Percentiles rank a stretch among this genome's conserved stretches.
These are phyloP conservation scores for Starmera caribaea DNA, from an alignment of 805 yeast genomes.

Conservation along the genomic window DNA sequence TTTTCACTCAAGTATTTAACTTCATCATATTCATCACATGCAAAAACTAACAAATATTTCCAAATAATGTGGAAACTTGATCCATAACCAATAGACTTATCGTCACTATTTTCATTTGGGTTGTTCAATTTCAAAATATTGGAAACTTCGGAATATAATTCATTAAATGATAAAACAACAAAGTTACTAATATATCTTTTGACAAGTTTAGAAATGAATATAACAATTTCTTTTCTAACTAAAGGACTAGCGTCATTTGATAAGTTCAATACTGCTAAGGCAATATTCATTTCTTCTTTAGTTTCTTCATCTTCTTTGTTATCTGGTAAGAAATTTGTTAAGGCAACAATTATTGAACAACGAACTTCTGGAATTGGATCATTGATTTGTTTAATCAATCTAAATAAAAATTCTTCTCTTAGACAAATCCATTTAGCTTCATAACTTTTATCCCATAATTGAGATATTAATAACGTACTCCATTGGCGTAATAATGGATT, in stretches of 20 bases:
- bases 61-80: slow-evolving; percentile 79
- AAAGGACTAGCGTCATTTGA: slow-evolving; percentile 84
- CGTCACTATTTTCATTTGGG: slow-evolving; percentile 48
- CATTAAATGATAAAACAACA: slow-evolving; percentile 77
- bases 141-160: slow-evolving; percentile 65
- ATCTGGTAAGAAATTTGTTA: slow-evolving; percentile 57
- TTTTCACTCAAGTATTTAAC: slow-evolving; percentile 64
- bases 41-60: slow-evolving; percentile 70
- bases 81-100: slow-evolving; percentile 75
- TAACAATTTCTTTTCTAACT: slow-evolving; percentile 77
- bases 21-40: slow-evolving; percentile 85
- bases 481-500: slow-evolving; percentile 87
- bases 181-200: slow-evolving; percentile 63
- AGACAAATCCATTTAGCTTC: slow-evolving; percentile 68
- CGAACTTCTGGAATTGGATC: slow-evolving; percentile 96
- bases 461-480: slow-evolving; percentile 75
- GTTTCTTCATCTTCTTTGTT: slow-evolving; percentile 33
- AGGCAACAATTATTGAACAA: slow-evolving; percentile 68
- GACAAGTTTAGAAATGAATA: slow-evolving; percentile 68
- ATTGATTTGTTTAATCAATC: slow-evolving; percentile 46
- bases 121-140: slow-evolving; percentile 29
- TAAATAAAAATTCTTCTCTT: slow-evolving; percentile 51
- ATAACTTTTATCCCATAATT: slow-evolving; percentile 60
- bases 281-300: slow-evolving; percentile 58
- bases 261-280: slow-evolving; percentile 54